Evolutionary conservation across 1,139 yeast genomes (phyloP), one percentile per base, ranked within the genome.

Genomic region (Protomyces inouyei): DNA sequence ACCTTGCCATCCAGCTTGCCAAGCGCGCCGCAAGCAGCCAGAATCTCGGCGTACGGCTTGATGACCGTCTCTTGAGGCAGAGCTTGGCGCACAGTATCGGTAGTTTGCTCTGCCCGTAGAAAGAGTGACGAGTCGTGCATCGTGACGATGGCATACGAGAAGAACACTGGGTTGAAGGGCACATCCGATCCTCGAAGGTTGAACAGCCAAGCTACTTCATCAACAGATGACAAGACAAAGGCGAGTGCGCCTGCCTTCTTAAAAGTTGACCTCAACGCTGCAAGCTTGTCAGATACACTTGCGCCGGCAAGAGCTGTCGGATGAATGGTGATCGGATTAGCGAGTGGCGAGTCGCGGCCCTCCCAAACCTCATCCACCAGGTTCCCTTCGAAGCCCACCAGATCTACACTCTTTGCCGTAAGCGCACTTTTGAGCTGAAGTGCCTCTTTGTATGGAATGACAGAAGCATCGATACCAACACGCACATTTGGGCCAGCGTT

Each of bases 101-200:
- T 79, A 51, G 92, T 75, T 52, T 87, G 86, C 66, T 82, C 81
- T 3, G 92, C 91, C 73, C 87, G 85, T n/a, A 85, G 79, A 74
- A 86, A 95, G 59, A 93, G 78, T 2, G 77, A 75, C 16, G 85
- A 82, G 18, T 80, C 78, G 28, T 78, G 80, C 23, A 83, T 85
- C 0, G 97, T 81, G 21, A 91, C 78, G 18, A 90, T 78, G 67
- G 90, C 80, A 73, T 88, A 93, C 57, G 95, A 80, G 77, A 83
- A 91, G 74, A 95, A 95, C 16, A 95, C 93, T 1, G 99, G 98
- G 73, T 92, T 93, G 76, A 79, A 95, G 51, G 85, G 87, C 16
- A 67, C 65, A 48, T 66, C 69, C 6, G 64, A 51, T 6, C 67
- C 68, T 10, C 67, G 65, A 6, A 67, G 54, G 48, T 66, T 65